Conservation (phyloP, 306 rosid species). For the Cicer bijugum region DNA sequence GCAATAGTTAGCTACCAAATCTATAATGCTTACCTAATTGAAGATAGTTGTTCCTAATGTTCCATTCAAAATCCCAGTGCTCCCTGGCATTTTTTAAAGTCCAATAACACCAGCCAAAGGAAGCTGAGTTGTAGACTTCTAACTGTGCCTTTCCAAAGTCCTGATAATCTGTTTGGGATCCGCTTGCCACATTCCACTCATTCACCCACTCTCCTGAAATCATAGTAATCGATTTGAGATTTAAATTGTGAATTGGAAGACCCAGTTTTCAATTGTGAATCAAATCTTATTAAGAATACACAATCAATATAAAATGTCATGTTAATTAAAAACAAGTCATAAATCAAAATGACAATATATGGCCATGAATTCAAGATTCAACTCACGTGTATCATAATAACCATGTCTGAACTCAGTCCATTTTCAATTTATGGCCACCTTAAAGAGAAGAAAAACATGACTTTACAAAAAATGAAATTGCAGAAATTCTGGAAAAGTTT, state of each 20-base stretch:
- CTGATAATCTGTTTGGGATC: slow-evolving; percentile 68
- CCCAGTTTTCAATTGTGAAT: not conserved
- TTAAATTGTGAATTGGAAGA: not conserved
- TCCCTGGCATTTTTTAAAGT: slow-evolving; percentile 72
- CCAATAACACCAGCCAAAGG: slow-evolving; percentile 94
- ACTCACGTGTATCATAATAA: no score
- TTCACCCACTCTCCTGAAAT: slow-evolving; percentile 62
- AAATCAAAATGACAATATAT: no score
- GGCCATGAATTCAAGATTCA: no score
- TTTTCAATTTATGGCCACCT: not conserved
- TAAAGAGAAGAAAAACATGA: not conserved
- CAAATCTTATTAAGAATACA: not conserved
- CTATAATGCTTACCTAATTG: slow-evolving; percentile 57
- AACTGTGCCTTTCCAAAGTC: slow-evolving; percentile 78
- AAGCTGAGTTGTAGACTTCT: slow-evolving; percentile 73
- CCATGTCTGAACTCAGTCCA: not conserved
- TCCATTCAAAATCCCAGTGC: slow-evolving; percentile 96
- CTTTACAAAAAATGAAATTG: not conserved
- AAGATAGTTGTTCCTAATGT: slow-evolving; percentile 71
- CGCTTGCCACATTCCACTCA: slow-evolving; percentile 58
- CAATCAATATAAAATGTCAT: not conserved
- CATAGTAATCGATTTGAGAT: not conserved
- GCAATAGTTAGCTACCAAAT: slow-evolving; percentile 21
- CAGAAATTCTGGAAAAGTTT: slow-evolving; percentile 3
- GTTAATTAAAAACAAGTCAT: no score